phyloP scores from a whole-genome alignment of 371 early-diverging fungal genomes.

The Circinella minor region DNA sequence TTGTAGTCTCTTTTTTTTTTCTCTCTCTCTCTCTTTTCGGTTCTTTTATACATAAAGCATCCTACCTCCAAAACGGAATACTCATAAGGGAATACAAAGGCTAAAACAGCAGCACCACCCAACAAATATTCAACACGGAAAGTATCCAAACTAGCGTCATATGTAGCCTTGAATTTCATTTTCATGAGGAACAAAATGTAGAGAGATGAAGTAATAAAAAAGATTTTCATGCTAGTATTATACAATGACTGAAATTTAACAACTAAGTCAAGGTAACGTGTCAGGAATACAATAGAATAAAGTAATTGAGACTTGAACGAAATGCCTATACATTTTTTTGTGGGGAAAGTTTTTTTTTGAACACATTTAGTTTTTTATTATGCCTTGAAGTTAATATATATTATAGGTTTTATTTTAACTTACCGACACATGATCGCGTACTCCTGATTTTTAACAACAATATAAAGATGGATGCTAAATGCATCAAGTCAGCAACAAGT shows the following conservation, averaged over 20 bases:
- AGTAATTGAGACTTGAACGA: conserved; percentile 97
- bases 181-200: conserved; percentile 94
- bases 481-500: conserved; percentile 92
- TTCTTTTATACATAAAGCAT: too few species aligned
- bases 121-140: conserved; percentile 89
- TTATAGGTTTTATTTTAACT: conserved; percentile 3
- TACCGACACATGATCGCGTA: conserved; percentile 87
- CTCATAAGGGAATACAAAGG: conserved; percentile 72
- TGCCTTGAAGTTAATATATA: not conserved
- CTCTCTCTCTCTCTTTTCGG: not conserved
- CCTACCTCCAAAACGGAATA: conserved; percentile 74
- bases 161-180: conserved; percentile 84
- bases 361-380: not conserved
- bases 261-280: conserved; percentile 96
- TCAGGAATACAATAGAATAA: conserved; percentile 90
- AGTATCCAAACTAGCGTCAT: conserved; percentile 91
- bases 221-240: conserved; percentile 95
- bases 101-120: conserved; percentile 68
- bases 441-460: conserved; percentile 87
- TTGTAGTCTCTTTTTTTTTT: too few species aligned
- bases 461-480: conserved; percentile 93
- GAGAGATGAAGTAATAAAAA: conserved; percentile 88
- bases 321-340: conserved; percentile 74
- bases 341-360: not conserved
- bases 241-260: conserved; percentile 80